Evolutionary conservation across 1,139 yeast genomes (phyloP).

Genomic region (Candida sanyaensis): DNA sequence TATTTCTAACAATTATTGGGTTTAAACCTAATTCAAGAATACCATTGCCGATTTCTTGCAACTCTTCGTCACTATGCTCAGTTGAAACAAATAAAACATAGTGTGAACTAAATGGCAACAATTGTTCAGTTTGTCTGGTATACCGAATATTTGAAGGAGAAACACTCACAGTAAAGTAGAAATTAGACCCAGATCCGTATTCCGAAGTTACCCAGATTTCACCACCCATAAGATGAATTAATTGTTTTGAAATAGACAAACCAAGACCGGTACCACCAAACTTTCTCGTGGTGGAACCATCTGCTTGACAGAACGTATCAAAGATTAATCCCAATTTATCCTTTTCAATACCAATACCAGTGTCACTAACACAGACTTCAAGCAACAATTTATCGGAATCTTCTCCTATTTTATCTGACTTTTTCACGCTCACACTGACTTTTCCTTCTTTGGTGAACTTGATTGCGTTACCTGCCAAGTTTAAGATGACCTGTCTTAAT

Average conservation of each 20-base stretch:
- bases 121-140: constrained; percentile 64
- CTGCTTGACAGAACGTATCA: constrained; percentile 90
- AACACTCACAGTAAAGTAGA: constrained; percentile 77
- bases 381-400: constrained; percentile 61
- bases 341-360: constrained; percentile 85
- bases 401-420: constrained; percentile 43
- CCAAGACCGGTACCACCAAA: constrained; percentile 94
- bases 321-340: constrained; percentile 82
- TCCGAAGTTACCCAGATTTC: constrained; percentile 86
- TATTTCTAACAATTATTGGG: constrained; percentile 52
- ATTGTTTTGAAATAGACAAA: constrained; percentile 79
- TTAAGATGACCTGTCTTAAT: constrained; percentile 78
- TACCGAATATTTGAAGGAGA: constrained; percentile 70
- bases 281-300: constrained; percentile 87
- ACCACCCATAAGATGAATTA: constrained; percentile 88
- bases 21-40: constrained; percentile 46
- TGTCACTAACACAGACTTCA: constrained; percentile 85
- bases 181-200: constrained; percentile 81
- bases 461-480: constrained; percentile 85
- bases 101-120: constrained; percentile 73
- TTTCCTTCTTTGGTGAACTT: constrained; percentile 82
- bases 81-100: constrained; percentile 69
- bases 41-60: constrained; percentile 44
- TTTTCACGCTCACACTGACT: constrained; percentile 64
- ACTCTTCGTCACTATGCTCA: constrained; percentile 55